These are phyloP conservation scores for Nakazawaea siamensis DNA, from an alignment of 805 yeast species.

Conservation along the genomic window DNA sequence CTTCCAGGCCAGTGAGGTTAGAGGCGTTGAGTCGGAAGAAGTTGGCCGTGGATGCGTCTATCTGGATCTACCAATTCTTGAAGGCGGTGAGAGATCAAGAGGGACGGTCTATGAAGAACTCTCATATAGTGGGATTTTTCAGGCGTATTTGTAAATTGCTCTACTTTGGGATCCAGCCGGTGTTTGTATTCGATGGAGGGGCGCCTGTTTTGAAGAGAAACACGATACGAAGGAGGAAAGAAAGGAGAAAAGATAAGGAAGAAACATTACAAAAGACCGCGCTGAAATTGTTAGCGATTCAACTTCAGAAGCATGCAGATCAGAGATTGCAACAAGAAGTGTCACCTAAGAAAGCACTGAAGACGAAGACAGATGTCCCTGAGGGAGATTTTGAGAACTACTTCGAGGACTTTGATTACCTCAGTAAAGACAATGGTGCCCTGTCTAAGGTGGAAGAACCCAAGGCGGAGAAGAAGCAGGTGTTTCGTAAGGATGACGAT, in stretches of 20 bases:
- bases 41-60: conserved; percentile 95
- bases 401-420: conserved; percentile 7
- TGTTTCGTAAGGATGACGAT: conserved; percentile 61
- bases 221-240: conserved; percentile 67
- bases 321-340: conserved; percentile 7
- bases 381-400: conserved; percentile 12
- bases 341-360: conserved; percentile 2
- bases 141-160: conserved; percentile 85
- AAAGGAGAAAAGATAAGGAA: conserved; percentile 64
- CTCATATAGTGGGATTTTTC: conserved; percentile 94
- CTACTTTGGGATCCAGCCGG: conserved; percentile 80
- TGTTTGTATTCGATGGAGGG: conserved; percentile 94
- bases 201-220: conserved; percentile 78
- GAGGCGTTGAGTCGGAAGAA: conserved; percentile 74
- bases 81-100: conserved; percentile 87
- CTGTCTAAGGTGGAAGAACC: conserved; percentile 1
- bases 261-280: conserved; percentile 73
- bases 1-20: conserved; percentile 82
- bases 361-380: conserved; percentile 16
- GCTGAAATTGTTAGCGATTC: conserved; percentile 68
- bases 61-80: conserved; percentile 95
- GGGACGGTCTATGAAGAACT: conserved; percentile 67
- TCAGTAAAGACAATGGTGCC: not conserved
- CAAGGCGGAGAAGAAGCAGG: conserved; percentile 14
- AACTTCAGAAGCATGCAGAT: conserved; percentile 53